These are phyloP conservation scores for Vitis riparia DNA, from an alignment of 164 flowering plant species.

Conservation along the genomic window DNA sequence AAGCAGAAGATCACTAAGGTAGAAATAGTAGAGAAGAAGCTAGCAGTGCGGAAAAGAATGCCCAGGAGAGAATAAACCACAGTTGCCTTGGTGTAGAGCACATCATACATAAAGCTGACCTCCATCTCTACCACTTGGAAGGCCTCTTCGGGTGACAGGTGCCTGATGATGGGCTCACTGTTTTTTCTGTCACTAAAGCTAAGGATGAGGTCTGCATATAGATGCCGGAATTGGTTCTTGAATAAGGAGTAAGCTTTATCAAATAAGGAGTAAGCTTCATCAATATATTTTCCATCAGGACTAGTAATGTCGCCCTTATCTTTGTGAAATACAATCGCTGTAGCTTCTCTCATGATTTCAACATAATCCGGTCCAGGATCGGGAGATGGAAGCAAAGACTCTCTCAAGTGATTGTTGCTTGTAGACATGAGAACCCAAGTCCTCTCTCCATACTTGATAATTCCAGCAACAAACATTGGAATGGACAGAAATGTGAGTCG, in stretches of 20 bases:
- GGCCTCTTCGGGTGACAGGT: background rate
- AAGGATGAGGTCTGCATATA: conserved; percentile 2
- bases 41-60: background rate
- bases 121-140: conserved; percentile 17
- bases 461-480: conserved; percentile 18
- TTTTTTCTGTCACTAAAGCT: background rate
- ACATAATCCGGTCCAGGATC: background rate
- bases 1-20: conserved; percentile 3
- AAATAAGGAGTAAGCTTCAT: background rate
- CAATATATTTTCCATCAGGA: background rate
- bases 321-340: too few relatives aligned
- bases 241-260: conserved; percentile 5
- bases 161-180: background rate
- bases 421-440: conserved; percentile 17
- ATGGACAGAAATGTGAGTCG: background rate
- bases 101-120: conserved; percentile 22
- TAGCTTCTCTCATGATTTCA: too few relatives aligned
- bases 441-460: conserved; percentile 23
- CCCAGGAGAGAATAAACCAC: background rate
- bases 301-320: too few relatives aligned
- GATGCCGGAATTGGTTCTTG: background rate
- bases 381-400: background rate
- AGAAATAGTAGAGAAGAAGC: background rate
- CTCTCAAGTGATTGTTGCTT: background rate
- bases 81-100: conserved; percentile 20